Evolutionary conservation across 2,329 filamentous ascomycete genomes (phyloP), one percentile per base, ranked within the genome.

Genomic region (Neurospora crassa): DNA sequence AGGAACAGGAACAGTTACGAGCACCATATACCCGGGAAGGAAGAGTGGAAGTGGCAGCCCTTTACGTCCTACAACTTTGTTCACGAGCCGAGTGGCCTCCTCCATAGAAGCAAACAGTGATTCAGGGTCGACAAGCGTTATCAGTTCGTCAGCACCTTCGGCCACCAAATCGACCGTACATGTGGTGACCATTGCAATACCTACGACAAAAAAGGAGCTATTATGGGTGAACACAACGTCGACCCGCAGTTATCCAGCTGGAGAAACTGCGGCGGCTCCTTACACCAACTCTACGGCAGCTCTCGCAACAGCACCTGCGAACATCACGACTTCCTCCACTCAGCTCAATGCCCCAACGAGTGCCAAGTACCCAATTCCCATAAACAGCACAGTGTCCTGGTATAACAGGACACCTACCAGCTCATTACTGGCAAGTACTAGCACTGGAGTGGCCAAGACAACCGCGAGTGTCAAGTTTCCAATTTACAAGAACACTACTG

Each of bases 181-280:
- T 16, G 68, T 72, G 12, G 20, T 72, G n/a, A 71, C 67, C 14
- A 68, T 67, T 11, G 68, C 71, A 24, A 71, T 47, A 0, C 34
- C 71, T 7, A 73, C 69, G 2, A 71, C 72, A 1, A 69, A 41
- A 4, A 45, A 59, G 18, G 40, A 68, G 1, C 8, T 67, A 0
- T 14, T 18, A 42, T 40, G 41, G 41, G 40, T 68, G 0, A 67
- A 47, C 20, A 68, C 47, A 2, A 20, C 68, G 0, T 68, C 67
- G 1, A 34, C 7, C 0, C 16, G 0, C 16, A 5, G 24, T 34
- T 8, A 34, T 34, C 0, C 3, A 63, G 1, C 7, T 3, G 24
- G 53, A 5, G 5, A 63, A 0, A 11, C 24, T 2, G 37, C 24
- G 0, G 3, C 2, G 1, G 3, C 14, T 2, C 29, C 0, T 5